Base-by-base conservation (phyloP, 148 eudicot species). In the Bassia scoparia region DNA sequence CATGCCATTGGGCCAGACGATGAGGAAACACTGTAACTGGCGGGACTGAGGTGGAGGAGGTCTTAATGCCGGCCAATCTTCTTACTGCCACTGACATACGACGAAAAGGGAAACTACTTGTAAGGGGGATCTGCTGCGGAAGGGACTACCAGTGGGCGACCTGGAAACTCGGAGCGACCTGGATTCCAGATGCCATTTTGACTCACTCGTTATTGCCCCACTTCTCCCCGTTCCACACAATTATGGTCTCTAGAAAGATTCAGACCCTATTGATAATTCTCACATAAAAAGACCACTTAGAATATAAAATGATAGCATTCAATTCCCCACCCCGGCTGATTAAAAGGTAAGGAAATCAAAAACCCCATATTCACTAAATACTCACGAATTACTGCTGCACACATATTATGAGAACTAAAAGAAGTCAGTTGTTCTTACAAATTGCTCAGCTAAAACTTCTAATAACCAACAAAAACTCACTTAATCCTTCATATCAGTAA, bases 161-260 rank as follows among this genome's bases (percentile, higher is more conserved):
- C 83, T 16, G 87, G 89, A 38, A 74, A 81, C 78, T 78, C 87
- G 8, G 82, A 84, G 46, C 79, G 88, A 46, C 83, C 83, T 43
- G 92, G 84, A 73, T 91, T 76, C 90, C 94, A 48, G 96, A 83
- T 73, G 90, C 93, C 99, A 95, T 95, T 69, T 62, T 67, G 65
- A 49, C 48, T 37, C 68, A 71, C 55, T 72, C 43, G 61, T 49
- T 71, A n/a, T 41, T 58, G 27, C 70, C 63, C 26, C 50, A 60
- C 33, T 41, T 53, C 43, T 74, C 69, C 68, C 78, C 54, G 80
- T 75, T 73, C 38, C 55, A 79, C 76, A 55, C n/a, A 26, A 61
- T 70, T 81, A 76, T 33, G 68, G 81, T 71, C 74, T n/a, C 53
- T 67, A 69, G 72, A 23, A n/a, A n/a, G n/a, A n/a, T n/a, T n/a